These are phyloP conservation scores for Penstemon newberryi DNA, from an alignment of 257 asterid genomes.

Conservation along the genomic window DNA sequence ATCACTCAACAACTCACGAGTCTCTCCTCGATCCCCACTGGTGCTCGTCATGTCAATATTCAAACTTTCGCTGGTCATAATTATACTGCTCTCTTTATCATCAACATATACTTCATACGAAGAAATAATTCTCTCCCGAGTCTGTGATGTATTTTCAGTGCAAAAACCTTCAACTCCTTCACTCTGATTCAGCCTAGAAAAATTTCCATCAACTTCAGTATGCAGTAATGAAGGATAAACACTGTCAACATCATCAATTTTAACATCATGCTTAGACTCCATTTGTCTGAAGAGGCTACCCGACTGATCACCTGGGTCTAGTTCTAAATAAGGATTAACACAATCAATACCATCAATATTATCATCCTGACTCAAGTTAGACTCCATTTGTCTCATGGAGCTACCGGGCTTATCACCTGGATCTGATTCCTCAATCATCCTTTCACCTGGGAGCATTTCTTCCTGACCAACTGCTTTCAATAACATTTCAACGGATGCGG, in stretches of 20 bases:
- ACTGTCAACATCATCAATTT: conserved; percentile 34
- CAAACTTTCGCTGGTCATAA: conserved; percentile 31
- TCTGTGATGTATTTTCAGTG: conserved; percentile 30
- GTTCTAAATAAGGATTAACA: conserved; percentile 35
- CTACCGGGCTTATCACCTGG: conserved; percentile 49
- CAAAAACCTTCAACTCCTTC: conserved; percentile 32
- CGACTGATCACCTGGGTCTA: conserved; percentile 49
- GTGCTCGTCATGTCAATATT: conserved; percentile 28
- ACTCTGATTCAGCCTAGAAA: conserved; percentile 37
- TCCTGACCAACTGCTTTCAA: conserved; percentile 96
- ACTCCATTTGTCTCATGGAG: conserved; percentile 40
- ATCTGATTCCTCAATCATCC: conserved; percentile 48
- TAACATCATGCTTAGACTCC: conserved; percentile 42
- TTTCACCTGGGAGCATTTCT: conserved; percentile 70
- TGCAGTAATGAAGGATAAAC: conserved; percentile 32
- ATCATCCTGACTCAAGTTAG: conserved; percentile 36
- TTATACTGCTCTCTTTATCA: conserved; percentile 32
- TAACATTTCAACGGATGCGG: conserved; percentile 97
- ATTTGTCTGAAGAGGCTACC: conserved; percentile 41
- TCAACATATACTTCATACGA: conserved; percentile 39
- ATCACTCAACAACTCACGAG: conserved; percentile 32
- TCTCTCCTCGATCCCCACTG: conserved; percentile 39
- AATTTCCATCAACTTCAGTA: conserved; percentile 37
- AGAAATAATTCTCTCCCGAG: conserved; percentile 34
- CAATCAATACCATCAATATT: conserved; percentile 36